Percentiles rank a stretch among this genome's conserved stretches.
Conservation (phyloP, 2,329 filamentous ascomycete species). For the Colletotrichum australisinense region DNA sequence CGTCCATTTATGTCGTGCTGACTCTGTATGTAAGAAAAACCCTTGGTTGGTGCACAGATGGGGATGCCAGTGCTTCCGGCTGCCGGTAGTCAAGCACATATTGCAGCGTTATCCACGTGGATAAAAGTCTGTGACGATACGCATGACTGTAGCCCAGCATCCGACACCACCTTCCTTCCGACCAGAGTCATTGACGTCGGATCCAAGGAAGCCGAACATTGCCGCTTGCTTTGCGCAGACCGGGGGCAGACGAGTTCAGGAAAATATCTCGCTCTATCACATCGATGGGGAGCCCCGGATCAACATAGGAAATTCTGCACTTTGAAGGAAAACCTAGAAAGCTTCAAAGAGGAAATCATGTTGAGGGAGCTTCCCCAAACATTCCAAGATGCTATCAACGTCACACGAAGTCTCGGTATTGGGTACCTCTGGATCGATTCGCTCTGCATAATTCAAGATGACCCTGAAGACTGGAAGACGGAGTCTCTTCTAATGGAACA, state of each 20-base stretch:
- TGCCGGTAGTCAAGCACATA: background rate
- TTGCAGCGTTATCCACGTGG: background rate
- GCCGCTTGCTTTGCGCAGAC: background rate
- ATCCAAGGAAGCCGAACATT: rapidly evolving
- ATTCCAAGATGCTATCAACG: constrained; percentile 28
- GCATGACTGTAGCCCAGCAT: background rate
- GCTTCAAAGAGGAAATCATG: background rate
- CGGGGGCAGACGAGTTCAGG: background rate
- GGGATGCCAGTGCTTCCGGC: background rate
- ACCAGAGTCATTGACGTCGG: background rate
- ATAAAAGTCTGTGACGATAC: background rate
- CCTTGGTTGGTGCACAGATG: background rate
- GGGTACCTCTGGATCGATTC: constrained; percentile 38
- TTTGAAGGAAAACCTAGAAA: background rate
- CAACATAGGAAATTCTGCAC: constrained; percentile 2
- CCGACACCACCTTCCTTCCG: background rate
- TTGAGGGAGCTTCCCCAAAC: constrained; percentile 5
- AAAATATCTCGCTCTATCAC: background rate
- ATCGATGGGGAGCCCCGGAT: background rate
- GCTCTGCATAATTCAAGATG: constrained; percentile 38
- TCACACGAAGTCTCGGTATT: constrained; percentile 24
- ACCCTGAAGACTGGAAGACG: constrained; percentile 31
- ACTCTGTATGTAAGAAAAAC: background rate
- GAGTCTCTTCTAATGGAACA: constrained; percentile 30
- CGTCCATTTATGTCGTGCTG: background rate